phyloP scores from a whole-genome alignment of 805 yeast genomes.

The Spathaspora girioi region DNA sequence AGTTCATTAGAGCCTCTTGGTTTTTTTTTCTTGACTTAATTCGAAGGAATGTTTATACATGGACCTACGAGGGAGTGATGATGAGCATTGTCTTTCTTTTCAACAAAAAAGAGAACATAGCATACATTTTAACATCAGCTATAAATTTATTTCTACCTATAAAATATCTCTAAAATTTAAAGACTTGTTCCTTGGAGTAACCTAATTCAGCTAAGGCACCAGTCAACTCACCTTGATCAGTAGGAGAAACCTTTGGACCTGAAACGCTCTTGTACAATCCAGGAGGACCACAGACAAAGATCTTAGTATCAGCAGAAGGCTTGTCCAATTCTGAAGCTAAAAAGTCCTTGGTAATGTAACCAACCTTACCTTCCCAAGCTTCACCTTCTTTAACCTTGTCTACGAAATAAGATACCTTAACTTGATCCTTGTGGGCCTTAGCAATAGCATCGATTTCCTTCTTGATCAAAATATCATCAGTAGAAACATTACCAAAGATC shows the following conservation, averaged over 20 bases:
- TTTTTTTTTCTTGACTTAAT: background rate
- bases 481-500: conserved; percentile 74
- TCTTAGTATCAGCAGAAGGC: conserved; percentile 53
- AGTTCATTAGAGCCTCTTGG: background rate
- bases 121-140: background rate
- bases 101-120: background rate
- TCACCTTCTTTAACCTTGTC: conserved; percentile 50
- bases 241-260: conserved; percentile 78
- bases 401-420: conserved; percentile 74
- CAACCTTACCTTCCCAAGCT: conserved; percentile 57
- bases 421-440: conserved; percentile 68
- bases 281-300: conserved; percentile 96
- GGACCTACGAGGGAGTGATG: too few species aligned
- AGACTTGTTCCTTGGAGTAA: conserved; percentile 80
- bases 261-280: conserved; percentile 83
- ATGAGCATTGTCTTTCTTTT: too few species aligned
- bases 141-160: too few species aligned
- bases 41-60: background rate
- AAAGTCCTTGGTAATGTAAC: conserved; percentile 76
- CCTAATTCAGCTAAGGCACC: conserved; percentile 90
- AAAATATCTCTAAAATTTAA: conserved; percentile 58
- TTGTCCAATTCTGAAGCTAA: conserved; percentile 58
- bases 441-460: conserved; percentile 70
- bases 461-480: conserved; percentile 78
- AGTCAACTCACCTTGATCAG: conserved; percentile 91